A percentile compares a stretch with the other conserved stretches of the same genome.
These are phyloP conservation scores for Hanseniaspora uvarum DNA, from an alignment of 1,139 yeast species.

Conservation along the genomic window DNA sequence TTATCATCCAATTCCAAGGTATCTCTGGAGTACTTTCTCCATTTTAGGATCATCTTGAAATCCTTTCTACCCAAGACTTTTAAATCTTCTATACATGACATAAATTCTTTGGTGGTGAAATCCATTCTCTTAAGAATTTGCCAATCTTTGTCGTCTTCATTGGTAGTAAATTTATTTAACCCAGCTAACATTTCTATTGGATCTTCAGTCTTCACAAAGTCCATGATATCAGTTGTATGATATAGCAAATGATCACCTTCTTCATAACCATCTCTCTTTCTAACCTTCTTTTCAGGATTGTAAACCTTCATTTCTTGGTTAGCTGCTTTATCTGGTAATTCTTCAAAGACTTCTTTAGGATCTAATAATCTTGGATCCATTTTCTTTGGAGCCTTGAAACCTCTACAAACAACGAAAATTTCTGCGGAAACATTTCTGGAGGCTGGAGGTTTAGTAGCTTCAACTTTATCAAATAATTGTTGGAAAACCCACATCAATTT, in stretches of 20 bases:
- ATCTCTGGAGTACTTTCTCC: conserved; percentile 82
- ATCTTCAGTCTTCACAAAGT: conserved; percentile 68
- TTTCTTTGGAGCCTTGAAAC: conserved; percentile 91
- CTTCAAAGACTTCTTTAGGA: conserved; percentile 89
- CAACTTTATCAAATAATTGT: conserved; percentile 89
- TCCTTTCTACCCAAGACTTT: conserved; percentile 91
- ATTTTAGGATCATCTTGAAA: conserved; percentile 69
- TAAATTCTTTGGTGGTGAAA: conserved; percentile 64
- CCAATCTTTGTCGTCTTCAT: conserved; percentile 61
- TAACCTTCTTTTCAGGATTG: conserved; percentile 81
- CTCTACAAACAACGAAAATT: conserved; percentile 92
- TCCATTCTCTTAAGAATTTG: conserved; percentile 59
- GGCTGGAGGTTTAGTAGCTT: conserved; percentile 97
- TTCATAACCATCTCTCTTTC: conserved; percentile 94
- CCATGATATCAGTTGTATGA: conserved; percentile 64
- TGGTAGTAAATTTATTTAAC: conserved; percentile 51
- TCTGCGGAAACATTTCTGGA: conserved; percentile 98
- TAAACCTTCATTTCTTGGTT: conserved; percentile 86
- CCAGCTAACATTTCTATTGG: conserved; percentile 77
- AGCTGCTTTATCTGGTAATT: conserved; percentile 61
- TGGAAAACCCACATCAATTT: conserved; percentile 95
- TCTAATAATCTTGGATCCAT: conserved; percentile 86
- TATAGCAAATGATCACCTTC: conserved; percentile 80
- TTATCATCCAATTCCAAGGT: conserved; percentile 59
- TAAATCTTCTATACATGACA: conserved; percentile 78